Percentiles rank a stretch among this genome's conserved stretches.
Evolutionary conservation across 805 yeast genomes (phyloP).

Genomic region (Saturnispora besseyi): DNA sequence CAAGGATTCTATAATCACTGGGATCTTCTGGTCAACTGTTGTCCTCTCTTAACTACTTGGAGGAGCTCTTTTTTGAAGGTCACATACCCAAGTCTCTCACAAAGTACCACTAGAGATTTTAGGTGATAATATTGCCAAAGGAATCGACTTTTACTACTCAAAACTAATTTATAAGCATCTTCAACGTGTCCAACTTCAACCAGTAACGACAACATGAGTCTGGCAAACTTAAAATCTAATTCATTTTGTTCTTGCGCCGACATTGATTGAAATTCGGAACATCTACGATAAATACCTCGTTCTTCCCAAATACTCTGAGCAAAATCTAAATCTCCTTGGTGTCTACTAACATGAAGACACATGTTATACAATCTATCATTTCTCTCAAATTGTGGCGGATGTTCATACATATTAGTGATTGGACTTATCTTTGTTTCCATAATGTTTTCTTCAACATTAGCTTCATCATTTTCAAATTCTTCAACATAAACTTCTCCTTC

Average conservation of each 20-base stretch:
- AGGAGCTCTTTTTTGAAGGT: slow-evolving; percentile 24
- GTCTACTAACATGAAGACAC: slow-evolving; percentile 58
- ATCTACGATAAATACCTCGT: slow-evolving; percentile 64
- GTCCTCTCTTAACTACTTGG: slow-evolving; percentile 17
- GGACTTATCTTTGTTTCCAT: slow-evolving; percentile 9
- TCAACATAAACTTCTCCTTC: slow-evolving; percentile 19
- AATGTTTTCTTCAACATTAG: slow-evolving; percentile 3
- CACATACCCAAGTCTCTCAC: slow-evolving; percentile 37
- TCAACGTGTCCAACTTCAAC: slow-evolving; percentile 44
- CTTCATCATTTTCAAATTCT: background rate
- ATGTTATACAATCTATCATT: slow-evolving; percentile 46
- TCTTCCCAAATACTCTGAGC: slow-evolving; percentile 69
- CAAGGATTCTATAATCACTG: background rate
- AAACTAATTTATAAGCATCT: slow-evolving; percentile 63
- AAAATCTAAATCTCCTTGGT: slow-evolving; percentile 43
- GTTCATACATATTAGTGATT: background rate
- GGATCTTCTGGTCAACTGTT: background rate
- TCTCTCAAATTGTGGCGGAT: slow-evolving; percentile 19
- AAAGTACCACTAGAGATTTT: slow-evolving; percentile 32
- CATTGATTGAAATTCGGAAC: slow-evolving; percentile 37
- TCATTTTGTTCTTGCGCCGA: slow-evolving; percentile 30
- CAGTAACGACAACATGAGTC: slow-evolving; percentile 54
- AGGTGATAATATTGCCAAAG: slow-evolving; percentile 53
- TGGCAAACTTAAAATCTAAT: slow-evolving; percentile 62
- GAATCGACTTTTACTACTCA: slow-evolving; percentile 60